Percentiles rank a stretch among this genome's conserved stretches.
Conservation (phyloP, 1,139 yeast species). For the Kluyveromyces sp. region DNA sequence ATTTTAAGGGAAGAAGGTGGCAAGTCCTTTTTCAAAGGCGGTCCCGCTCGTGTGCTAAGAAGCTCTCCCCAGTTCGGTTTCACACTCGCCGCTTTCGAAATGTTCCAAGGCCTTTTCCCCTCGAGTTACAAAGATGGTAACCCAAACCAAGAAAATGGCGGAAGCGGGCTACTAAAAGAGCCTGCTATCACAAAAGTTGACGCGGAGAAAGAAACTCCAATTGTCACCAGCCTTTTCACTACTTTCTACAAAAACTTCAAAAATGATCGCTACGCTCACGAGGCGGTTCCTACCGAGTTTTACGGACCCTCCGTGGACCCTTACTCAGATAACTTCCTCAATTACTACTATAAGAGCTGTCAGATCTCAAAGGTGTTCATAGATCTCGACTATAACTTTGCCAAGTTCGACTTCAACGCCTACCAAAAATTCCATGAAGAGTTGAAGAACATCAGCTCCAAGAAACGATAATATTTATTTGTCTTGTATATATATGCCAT, state of each 20-base stretch:
- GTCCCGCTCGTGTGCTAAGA: constrained; percentile 87
- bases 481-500: not conserved
- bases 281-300: constrained; percentile 15
- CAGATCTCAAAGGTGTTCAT: constrained; percentile 56
- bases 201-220: constrained; percentile 18
- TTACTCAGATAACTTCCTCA: constrained; percentile 28
- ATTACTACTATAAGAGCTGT: constrained; percentile 53
- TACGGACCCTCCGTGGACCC: constrained; percentile 27
- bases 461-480: constrained; percentile 3
- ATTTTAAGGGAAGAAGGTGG: constrained; percentile 74
- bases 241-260: constrained; percentile 15
- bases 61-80: constrained; percentile 98
- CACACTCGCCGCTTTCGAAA: constrained; percentile 91
- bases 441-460: constrained; percentile 22
- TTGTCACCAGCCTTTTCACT: constrained; percentile 19
- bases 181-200: not conserved
- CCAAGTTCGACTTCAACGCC: constrained; percentile 46
- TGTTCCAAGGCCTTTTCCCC: constrained; percentile 60
- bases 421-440: constrained; percentile 45
- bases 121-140: constrained; percentile 31
- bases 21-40: constrained; percentile 89
- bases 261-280: constrained; percentile 5
- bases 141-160: not conserved
- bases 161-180: not conserved
- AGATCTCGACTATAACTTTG: constrained; percentile 57